Base-by-base conservation (phyloP, 2,329 filamentous ascomycete genomes). In the Phialophora expanda region DNA sequence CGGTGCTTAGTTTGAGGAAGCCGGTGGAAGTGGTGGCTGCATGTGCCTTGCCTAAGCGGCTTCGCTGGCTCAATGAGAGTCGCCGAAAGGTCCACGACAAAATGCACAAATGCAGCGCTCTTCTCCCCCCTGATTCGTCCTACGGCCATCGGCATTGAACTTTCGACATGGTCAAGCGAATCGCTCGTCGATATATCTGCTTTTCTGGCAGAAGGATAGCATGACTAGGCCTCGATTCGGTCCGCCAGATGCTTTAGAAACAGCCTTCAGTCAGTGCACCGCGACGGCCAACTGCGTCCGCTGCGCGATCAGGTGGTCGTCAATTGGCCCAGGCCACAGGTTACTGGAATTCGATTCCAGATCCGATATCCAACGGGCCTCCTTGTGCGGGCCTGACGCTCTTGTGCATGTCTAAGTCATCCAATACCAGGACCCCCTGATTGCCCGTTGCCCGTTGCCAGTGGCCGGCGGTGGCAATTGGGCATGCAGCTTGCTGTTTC, bases 41-140 rank as follows among this genome's bases (percentile, higher is more conserved):
- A 64, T 56, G 60, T 69, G 30, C 67, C 62, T 55, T 69, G 65
- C 65, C 30, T 69, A 67, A 66, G 65, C 62, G 67, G 67, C 62
- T 69, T 56, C 56, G 67, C 53, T 69, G 67, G 67, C 67, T 58
- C 34, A 32, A 56, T 55, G 32, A 59, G 56, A 64, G 56, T 69
- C 51, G 65, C 61, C 51, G 38, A 44, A 58, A 51, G 34, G 53
- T 20, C 30, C 28, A 14, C 46, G 32, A 30, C n/a, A 26, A 26
- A 14, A 34, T 34, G 58, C 58, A 41, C 48, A 32, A 34, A 56
- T 38, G 46, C 26, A 32, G 44, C 28, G 50, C 44, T 14, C n/a
- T 57, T 64, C 53, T 26, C n/a, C 34, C 30, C 56, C 22, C 17
- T 14, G n/a, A 61, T 65, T 61, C 48, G 58, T 32, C 28, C 41